Percentiles rank a stretch among this genome's conserved stretches.
Conservation (phyloP, 331 rosid species). For the Acacia pycnantha region DNA sequence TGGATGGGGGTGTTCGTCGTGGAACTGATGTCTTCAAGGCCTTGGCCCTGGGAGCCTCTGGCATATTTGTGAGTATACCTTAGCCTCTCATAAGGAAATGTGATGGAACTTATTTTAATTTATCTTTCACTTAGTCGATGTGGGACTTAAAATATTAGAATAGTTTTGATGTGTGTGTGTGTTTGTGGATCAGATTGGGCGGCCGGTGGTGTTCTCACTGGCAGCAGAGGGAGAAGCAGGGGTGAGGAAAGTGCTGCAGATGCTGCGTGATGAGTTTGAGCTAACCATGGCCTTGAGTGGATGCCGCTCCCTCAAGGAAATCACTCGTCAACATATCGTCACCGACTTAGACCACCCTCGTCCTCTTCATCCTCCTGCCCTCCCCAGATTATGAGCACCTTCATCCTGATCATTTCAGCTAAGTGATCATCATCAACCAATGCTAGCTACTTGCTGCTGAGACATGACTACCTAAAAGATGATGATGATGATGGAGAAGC, state of each 20-base stretch:
- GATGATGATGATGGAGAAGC: not conserved
- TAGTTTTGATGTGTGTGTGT: too few species aligned
- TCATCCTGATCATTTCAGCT: not conserved
- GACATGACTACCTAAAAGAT: not conserved
- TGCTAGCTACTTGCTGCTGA: not conserved
- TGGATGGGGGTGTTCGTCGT: conserved; percentile 86
- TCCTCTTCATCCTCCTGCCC: conserved; percentile 26
- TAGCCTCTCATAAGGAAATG: not conserved
- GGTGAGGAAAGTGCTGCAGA: conserved; percentile 75
- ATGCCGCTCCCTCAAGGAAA: conserved; percentile 78
- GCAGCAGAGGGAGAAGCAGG: conserved; percentile 94
- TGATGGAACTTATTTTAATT: too few species aligned
- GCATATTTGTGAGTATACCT: conserved; percentile 63
- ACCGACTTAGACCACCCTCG: conserved; percentile 78
- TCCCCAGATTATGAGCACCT: conserved; percentile 36
- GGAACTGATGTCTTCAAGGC: conserved; percentile 96
- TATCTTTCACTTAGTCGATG: too few species aligned
- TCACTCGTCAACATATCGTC: conserved; percentile 73
- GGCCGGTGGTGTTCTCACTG: conserved; percentile 83
- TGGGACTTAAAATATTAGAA: too few species aligned
- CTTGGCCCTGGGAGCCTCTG: conserved; percentile 82
- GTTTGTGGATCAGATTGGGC: conserved; percentile 67
- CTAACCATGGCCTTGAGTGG: conserved; percentile 96
- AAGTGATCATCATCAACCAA: not conserved
- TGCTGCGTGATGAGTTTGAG: conserved; percentile 86